phyloP scores from a whole-genome alignment of 208 protist genomes.

The Wallacemonas rigidus region DNA sequence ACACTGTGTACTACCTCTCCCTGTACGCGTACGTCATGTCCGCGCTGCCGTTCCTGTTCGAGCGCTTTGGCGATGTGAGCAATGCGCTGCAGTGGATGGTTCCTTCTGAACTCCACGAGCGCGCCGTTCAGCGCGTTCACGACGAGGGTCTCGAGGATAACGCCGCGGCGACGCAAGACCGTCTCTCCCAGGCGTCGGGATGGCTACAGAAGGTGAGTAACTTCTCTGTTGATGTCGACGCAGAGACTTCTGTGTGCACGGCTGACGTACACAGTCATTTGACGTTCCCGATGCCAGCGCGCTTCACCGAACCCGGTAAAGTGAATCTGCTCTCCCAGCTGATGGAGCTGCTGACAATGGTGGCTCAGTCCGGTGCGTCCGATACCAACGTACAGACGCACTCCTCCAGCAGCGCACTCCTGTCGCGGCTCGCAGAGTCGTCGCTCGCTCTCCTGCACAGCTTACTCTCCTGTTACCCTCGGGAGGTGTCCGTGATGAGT shows the following conservation, averaged over 20 bases:
- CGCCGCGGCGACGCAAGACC: constrained; percentile 1
- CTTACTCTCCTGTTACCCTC: constrained; percentile 27
- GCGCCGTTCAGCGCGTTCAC: background rate
- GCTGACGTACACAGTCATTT: background rate
- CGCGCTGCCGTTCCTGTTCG: constrained; percentile 10
- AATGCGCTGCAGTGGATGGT: constrained; percentile 7
- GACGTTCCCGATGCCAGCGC: constrained; percentile 14
- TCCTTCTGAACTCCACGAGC: constrained; percentile 9
- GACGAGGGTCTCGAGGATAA: background rate
- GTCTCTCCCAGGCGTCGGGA: background rate
- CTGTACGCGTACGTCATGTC: constrained; percentile 14
- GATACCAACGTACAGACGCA: constrained; percentile 16
- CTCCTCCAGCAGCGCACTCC: background rate
- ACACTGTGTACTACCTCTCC: constrained; percentile 18
- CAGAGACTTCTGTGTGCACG: background rate
- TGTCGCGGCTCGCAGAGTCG: constrained; percentile 19
- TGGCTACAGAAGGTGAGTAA: constrained; percentile 7
- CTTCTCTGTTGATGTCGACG: constrained; percentile 4
- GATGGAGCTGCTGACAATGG: constrained; percentile 13
- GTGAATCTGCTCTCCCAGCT: constrained; percentile 18
- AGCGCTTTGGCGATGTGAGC: constrained; percentile 7
- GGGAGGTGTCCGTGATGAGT: constrained; percentile 29
- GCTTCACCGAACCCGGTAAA: constrained; percentile 8
- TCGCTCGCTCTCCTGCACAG: constrained; percentile 28
- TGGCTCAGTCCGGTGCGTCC: constrained; percentile 14